Percentiles rank a stretch among this genome's conserved stretches.
phyloP scores from a whole-genome alignment of 2,329 filamentous ascomycete species.

The Venturia asperata region DNA sequence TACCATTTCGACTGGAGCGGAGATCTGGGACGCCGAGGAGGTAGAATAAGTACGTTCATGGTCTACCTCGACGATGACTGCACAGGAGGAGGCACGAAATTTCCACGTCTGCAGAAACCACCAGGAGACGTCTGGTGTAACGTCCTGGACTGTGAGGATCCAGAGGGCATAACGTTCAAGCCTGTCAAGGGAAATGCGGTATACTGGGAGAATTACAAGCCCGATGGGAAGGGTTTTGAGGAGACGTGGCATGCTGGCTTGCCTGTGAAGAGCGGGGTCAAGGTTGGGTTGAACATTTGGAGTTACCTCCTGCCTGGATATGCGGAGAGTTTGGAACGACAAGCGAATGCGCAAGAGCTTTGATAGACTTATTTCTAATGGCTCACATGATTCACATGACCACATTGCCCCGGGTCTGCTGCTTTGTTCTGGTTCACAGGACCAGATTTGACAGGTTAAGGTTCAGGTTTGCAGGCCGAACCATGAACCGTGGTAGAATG shows the following conservation, averaged over 20 bases:
- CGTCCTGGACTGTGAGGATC: slow-evolving; percentile 46
- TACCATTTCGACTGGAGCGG: slow-evolving; percentile 55
- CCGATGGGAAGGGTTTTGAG: slow-evolving; percentile 49
- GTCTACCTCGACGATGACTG: slow-evolving; percentile 48
- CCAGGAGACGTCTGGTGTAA: slow-evolving; percentile 45
- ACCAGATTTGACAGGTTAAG: background rate
- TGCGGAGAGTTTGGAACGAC: background rate
- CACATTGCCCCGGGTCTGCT: background rate
- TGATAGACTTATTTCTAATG: background rate
- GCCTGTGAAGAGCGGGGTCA: slow-evolving; percentile 48
- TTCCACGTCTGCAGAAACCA: slow-evolving; percentile 46
- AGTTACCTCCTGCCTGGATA: slow-evolving; percentile 35
- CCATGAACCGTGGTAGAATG: too few species aligned
- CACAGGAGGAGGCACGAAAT: slow-evolving; percentile 54
- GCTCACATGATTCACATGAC: background rate
- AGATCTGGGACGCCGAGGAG: slow-evolving; percentile 31
- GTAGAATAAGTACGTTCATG: slow-evolving; percentile 53
- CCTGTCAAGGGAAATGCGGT: slow-evolving; percentile 52
- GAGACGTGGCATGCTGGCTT: slow-evolving; percentile 57
- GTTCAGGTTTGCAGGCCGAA: background rate
- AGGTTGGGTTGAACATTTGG: slow-evolving; percentile 60
- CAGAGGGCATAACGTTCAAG: slow-evolving; percentile 50
- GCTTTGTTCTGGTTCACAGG: background rate
- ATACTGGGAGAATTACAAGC: slow-evolving; percentile 55
- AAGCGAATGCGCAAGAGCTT: background rate